phyloP scores from a whole-genome alignment of 306 rosid genomes.

The Sphenostylis stenocarpa region DNA sequence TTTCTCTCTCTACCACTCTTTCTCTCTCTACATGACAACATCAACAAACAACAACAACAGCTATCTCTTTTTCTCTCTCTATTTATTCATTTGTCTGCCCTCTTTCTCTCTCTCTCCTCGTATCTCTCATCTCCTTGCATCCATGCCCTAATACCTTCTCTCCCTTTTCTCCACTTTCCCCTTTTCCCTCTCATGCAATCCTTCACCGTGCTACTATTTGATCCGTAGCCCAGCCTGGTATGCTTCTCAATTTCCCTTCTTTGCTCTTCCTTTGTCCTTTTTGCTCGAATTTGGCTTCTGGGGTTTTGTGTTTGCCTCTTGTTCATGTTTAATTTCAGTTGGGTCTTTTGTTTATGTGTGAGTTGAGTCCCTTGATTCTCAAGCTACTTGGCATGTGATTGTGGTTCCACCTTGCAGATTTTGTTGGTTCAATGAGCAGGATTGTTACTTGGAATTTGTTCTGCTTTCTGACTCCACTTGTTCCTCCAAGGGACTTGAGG shows the following conservation, averaged over 20 bases:
- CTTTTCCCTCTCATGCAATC: slow-evolving; percentile 41
- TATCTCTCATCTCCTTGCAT: slow-evolving; percentile 45
- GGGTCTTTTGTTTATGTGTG: slow-evolving; percentile 10
- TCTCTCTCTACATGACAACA: slow-evolving; percentile 40
- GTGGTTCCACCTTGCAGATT: slow-evolving; percentile 33
- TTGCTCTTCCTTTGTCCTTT: slow-evolving; percentile 22
- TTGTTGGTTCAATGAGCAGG: slow-evolving; percentile 33
- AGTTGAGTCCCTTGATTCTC: slow-evolving; percentile 18
- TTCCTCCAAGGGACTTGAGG: slow-evolving; percentile 41
- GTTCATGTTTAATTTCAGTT: slow-evolving; percentile 44
- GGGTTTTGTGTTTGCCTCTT: slow-evolving; percentile 33
- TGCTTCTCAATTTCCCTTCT: slow-evolving; percentile 43
- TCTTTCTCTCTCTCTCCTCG: slow-evolving; percentile 60
- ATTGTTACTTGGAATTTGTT: slow-evolving; percentile 37
- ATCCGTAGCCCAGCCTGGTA: slow-evolving; percentile 58
- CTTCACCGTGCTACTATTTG: slow-evolving; percentile 41
- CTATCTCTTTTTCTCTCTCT: slow-evolving; percentile 57
- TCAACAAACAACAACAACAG: slow-evolving; percentile 43
- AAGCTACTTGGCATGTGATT: slow-evolving; percentile 29
- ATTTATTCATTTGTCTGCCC: slow-evolving; percentile 53
- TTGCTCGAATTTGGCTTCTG: slow-evolving; percentile 32
- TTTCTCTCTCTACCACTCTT: slow-evolving; percentile 54
- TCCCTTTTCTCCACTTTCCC: slow-evolving; percentile 27
- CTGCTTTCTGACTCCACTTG: slow-evolving; percentile 34
- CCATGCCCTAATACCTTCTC: slow-evolving; percentile 70